Evolutionary conservation across 2,329 filamentous ascomycete genomes (phyloP), one percentile per base, ranked within the genome.

Genomic region (Didymella arachidicola): DNA sequence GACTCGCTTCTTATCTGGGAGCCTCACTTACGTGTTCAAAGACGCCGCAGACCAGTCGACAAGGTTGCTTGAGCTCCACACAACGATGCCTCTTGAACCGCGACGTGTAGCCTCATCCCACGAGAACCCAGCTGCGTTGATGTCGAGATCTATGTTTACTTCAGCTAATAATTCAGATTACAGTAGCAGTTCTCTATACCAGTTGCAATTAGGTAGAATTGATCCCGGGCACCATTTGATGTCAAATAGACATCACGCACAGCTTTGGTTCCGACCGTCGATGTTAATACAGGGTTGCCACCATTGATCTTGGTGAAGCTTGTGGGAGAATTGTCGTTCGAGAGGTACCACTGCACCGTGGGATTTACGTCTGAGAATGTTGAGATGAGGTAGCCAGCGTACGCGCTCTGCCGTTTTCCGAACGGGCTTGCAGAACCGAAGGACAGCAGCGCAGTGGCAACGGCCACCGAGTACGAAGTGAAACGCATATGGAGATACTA

Each of bases 201-300:
- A 22, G 53, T 55, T 18, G 54, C 61, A 25, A 63, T 53, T 3
- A 61, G 22, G 12, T 63, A 59, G 42, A 47, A 61, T n/a, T 57
- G 53, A 8, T 57, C 25, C 5, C 54, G 51, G 16, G 43, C 54
- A 14, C 53, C 43, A 7, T 61, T 60, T 10, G 54, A 46, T 18
- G 51, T 29, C n/a, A 63, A 30, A 4, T 52, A 63, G 7, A 61
- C 45, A 36, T 63, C 61, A 12, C 61, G 54, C 12, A 63, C 61
- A 34, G 50, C 58, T n/a, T 61, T 61, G 1, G 56, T 60, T 6
- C 61, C 61, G 8, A 63, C 54, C 1, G 58, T 61, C 16, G 61
- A 60, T 12, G 50, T 50, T 10, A 63, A 44, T 19, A 63, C 51
- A 4, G 58, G 26, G 10, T 61, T 53, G 16, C 61, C 61, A 4